Conservation (phyloP, 2,329 filamentous ascomycete species). For the Claviceps quebecensis region DNA sequence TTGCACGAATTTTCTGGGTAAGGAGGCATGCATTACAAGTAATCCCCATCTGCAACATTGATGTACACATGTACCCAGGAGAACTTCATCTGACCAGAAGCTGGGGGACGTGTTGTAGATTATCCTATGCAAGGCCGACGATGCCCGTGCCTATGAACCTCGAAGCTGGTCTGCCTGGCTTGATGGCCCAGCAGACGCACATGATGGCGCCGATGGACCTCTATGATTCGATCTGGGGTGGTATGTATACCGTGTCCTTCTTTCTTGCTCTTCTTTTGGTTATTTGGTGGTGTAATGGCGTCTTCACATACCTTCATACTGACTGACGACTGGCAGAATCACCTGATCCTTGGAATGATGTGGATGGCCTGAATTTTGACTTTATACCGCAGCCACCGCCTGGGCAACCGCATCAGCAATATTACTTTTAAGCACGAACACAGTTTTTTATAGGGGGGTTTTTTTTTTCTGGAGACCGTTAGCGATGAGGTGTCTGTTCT, state of each 20-base stretch:
- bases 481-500: neutral
- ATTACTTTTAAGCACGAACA: constrained; percentile 32
- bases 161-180: constrained; percentile 31
- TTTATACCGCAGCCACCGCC: constrained; percentile 46
- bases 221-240: constrained; percentile 56
- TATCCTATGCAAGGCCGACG: constrained; percentile 24
- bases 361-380: constrained; percentile 46
- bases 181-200: constrained; percentile 42
- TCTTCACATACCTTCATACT: neutral
- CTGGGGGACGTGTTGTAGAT: constrained; percentile 8
- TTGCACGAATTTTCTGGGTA: constrained; percentile 32
- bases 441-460: neutral
- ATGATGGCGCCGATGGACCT: constrained; percentile 55
- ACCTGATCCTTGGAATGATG: constrained; percentile 41
- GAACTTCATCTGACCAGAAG: too few relatives aligned
- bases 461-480: neutral
- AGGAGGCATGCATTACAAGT: constrained; percentile 5
- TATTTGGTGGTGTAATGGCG: neutral
- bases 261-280: neutral
- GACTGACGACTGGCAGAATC: constrained; percentile 30
- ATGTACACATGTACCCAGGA: neutral
- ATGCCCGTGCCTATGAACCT: constrained; percentile 25
- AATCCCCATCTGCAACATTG: neutral
- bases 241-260: constrained; percentile 24
- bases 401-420: constrained; percentile 42